These are phyloP conservation scores for Naganishia liquefaciens DNA, from an alignment of 1,284 basidiomycete species.

Conservation along the genomic window DNA sequence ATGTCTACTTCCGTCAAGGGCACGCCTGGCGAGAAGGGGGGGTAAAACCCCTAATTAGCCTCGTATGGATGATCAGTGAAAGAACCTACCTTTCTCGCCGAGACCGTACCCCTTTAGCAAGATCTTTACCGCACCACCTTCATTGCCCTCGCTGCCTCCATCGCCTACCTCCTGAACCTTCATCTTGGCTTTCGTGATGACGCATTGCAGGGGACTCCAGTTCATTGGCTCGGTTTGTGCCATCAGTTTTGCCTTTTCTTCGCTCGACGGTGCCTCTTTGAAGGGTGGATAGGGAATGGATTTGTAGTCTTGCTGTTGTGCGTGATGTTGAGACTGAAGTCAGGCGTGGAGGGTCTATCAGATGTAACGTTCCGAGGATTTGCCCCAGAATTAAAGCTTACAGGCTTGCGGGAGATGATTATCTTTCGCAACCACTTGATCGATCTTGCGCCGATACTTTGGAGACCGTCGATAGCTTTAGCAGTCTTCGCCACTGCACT, in stretches of 20 bases:
- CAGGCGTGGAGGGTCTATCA: background rate
- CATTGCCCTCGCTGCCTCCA: constrained; percentile 10
- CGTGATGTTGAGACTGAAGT: constrained; percentile 20
- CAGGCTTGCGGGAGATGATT: constrained; percentile 16
- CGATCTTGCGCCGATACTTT: constrained; percentile 30
- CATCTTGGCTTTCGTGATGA: constrained; percentile 15
- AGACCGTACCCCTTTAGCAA: constrained; percentile 16
- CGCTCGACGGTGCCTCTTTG: background rate
- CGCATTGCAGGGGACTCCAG: constrained; percentile 28
- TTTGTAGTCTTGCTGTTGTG: constrained; percentile 32
- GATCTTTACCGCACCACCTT: background rate
- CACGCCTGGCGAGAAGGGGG: constrained; percentile 12
- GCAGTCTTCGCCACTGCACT: too few relatives aligned
- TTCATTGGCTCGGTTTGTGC: constrained; percentile 15
- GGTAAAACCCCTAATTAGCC: too few relatives aligned
- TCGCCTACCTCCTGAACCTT: constrained; percentile 12
- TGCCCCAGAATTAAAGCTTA: background rate
- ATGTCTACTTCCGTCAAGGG: constrained; percentile 13
- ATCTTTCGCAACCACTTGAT: constrained; percentile 28
- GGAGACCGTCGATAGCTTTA: background rate
- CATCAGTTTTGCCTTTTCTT: constrained; percentile 22
- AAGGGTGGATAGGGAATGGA: constrained; percentile 17
- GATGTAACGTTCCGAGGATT: background rate
- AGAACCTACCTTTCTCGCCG: constrained; percentile 27
- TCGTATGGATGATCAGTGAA: too few relatives aligned